A percentile compares a stretch with the other conserved stretches of the same genome.
Conservation (phyloP, 2,329 filamentous ascomycete species). For the Shiraia bambusicola region DNA sequence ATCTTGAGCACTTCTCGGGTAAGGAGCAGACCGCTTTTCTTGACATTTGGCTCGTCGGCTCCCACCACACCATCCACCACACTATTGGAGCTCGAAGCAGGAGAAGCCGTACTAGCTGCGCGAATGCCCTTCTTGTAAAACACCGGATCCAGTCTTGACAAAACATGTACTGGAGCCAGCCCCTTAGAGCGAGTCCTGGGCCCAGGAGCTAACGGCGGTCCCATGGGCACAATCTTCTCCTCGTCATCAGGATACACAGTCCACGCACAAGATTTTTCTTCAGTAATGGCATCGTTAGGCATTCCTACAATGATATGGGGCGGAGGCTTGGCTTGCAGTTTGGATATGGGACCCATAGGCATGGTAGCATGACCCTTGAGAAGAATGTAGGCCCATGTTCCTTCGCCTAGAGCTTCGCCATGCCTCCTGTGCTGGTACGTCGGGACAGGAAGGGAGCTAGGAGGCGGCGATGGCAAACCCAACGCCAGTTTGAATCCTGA, state of each 20-base stretch:
- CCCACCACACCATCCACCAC: neutral
- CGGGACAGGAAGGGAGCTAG: too few species aligned
- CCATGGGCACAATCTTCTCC: too few species aligned
- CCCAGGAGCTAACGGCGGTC: too few species aligned
- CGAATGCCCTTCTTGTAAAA: too few species aligned
- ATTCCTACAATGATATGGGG: slow-evolving; percentile 18
- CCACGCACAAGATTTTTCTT: too few species aligned
- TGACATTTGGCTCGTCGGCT: neutral
- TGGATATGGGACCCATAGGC: neutral
- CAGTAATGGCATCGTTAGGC: slow-evolving; percentile 12
- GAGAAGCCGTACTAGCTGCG: too few species aligned
- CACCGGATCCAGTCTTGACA: too few species aligned
- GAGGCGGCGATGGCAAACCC: too few species aligned
- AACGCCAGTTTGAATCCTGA: slow-evolving; percentile 1
- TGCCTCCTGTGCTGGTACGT: neutral
- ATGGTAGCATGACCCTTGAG: slow-evolving; percentile 4
- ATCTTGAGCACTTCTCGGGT: slow-evolving; percentile 19
- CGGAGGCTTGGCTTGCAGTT: neutral
- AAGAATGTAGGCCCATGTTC: slow-evolving; percentile 19
- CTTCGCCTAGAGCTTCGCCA: slow-evolving; percentile 11
- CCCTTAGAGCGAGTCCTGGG: too few species aligned
- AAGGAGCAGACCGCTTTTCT: slow-evolving; percentile 10
- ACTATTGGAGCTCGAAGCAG: slow-evolving; percentile 6
- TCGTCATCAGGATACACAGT: too few species aligned
- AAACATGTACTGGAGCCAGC: too few species aligned